Evolutionary conservation across 331 rosid genomes (phyloP), one percentile per base, ranked within the genome.

Genomic region (Prunus yedoensis): DNA sequence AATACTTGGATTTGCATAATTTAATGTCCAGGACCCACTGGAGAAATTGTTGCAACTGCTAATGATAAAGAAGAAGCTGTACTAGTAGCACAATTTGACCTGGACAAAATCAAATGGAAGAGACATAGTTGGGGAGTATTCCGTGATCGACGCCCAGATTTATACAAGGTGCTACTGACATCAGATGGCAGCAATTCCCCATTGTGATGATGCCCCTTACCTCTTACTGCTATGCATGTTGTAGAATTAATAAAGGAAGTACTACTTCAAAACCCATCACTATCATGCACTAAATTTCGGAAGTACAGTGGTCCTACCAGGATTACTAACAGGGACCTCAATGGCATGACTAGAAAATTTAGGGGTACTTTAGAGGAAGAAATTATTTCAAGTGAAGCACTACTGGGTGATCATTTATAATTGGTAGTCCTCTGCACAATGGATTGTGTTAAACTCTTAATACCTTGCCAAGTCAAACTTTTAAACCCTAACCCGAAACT

Each of bases 61-160:
- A 84, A 87, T 78, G 96, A 90, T 74, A 85, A 88, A 74, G 87
- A 89, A 52, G 99, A 94, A 77, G 90, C 95, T 52, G 82, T 89
- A 73, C 89, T 94, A 46, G 80, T 94, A 61, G 90, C 92, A 49
- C n/a, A 88, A 71, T 94, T 94, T 77, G 90, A 94, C 83, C 80
- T 94, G 83, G 96, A 89, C 58, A 79, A 88, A 70, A 90, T 94
- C 78, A 94, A 90, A 83, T 85, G 88, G 70, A 84, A 82, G 84
- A 86, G 99, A 76, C 90, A 87, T 79, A 56, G 85, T 63, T 94
- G 99, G 99, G 99, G 99, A 35, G 80, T 92, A 18, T 94, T 90
- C 74, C 93, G 97, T 16, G 97, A 92, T 68, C 87, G 99, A 32
- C 96, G 99, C 23, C 99, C 97, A 5, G 96, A 89, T 38, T 79